These are phyloP conservation scores for Leccinum truebloodii DNA, from an alignment of 768 basidiomycete genomes.

Conservation along the genomic window DNA sequence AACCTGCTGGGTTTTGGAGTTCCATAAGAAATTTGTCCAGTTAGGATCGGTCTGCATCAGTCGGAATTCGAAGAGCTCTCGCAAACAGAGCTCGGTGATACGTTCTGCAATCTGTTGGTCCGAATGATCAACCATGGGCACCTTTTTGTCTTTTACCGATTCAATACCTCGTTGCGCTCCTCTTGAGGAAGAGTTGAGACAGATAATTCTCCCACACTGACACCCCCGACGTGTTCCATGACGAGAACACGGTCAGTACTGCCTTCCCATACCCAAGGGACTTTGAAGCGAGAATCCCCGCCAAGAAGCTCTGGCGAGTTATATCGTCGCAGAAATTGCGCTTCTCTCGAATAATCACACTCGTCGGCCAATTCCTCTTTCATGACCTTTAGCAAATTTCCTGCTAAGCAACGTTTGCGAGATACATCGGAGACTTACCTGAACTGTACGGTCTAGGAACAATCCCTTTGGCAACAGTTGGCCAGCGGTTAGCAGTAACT, in stretches of 20 bases:
- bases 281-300: constrained; percentile 66
- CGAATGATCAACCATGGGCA: not conserved
- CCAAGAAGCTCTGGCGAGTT: constrained; percentile 50
- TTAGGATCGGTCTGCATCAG: constrained; percentile 99
- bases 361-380: constrained; percentile 89
- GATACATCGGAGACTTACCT: constrained; percentile 41
- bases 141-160: not conserved
- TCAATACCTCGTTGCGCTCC: constrained; percentile 70
- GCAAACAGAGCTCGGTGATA: constrained; percentile 83
- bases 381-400: constrained; percentile 61
- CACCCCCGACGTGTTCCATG: constrained; percentile 83
- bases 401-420: not conserved
- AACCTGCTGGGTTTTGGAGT: constrained; percentile 62
- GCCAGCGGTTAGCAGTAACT: constrained; percentile 77
- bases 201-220: constrained; percentile 71
- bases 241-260: constrained; percentile 84
- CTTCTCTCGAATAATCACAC: constrained; percentile 88
- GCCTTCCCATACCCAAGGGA: constrained; percentile 85
- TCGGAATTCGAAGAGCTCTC: constrained; percentile 87
- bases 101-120: constrained; percentile 71
- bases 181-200: constrained; percentile 56
- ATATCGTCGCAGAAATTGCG: constrained; percentile 66
- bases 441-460: constrained; percentile 85
- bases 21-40: constrained; percentile 97
- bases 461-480: constrained; percentile 83